Evolutionary conservation across 2,329 filamentous ascomycete genomes (phyloP), one percentile per base, ranked within the genome.

Genomic region (Cyphellophora europaea): DNA sequence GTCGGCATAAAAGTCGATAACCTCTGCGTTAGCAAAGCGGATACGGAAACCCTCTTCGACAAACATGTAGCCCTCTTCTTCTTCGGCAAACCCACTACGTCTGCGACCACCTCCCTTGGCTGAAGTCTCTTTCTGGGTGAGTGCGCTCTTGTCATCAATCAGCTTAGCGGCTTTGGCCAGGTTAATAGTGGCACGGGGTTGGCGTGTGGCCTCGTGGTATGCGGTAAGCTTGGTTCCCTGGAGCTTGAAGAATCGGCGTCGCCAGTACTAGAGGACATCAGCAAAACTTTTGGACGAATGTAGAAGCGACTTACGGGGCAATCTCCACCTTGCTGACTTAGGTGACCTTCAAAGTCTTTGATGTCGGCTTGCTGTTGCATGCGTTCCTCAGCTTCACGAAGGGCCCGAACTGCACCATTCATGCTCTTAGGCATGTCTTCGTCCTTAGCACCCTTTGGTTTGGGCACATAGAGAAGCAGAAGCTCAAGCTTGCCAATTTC

Each of bases 381-480:
- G 43, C 82, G 77, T 32, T 80, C 71, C 56, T 94, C 87, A 2
- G 89, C 87, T 34, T 89, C 85, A 60, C 82, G 85, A 63, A 98
- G 78, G 64, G 96, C 91, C 12, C 91, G 76, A 49, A 96, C 82
- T 58, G 87, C 94, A 28, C 85, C 83, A 60, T 91, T 93, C 88
- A 98, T 94, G 66, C 88, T 95, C 77, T 96, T 96, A 36, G 91
- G 91, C 86, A 98, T 95, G 49, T 96, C 89, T 11, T 95, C 88
- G 45, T 96, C 91, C 32, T 77, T 78, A 18, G 79, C 72, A 29
- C 82, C 82, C 66, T 85, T 89, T 4, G 91, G 89, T 50, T 88
- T 86, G 1, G 91, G 91, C 2, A 98, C 87, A 53, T 94, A 98
- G 11, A 98, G 69, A 6, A 98, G 72, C 63, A 98, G 91, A 25